Evolutionary conservation across 768 basidiomycete species (phyloP).

Genomic region (Tylopilus sp.): DNA sequence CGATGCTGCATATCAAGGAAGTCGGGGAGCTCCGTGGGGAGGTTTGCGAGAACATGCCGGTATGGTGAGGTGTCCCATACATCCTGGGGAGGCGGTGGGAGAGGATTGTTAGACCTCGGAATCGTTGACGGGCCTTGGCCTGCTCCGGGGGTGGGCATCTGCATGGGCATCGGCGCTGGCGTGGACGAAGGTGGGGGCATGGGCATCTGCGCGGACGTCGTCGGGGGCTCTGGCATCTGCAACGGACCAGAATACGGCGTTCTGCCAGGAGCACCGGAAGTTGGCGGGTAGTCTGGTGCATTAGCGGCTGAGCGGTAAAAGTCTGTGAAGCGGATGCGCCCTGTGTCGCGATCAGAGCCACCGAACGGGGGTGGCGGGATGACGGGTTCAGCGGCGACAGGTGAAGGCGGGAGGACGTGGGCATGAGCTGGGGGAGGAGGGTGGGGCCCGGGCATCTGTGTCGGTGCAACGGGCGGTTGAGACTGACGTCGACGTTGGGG

Average conservation of each 20-base stretch:
- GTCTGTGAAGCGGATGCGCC: slow-evolving; percentile 27
- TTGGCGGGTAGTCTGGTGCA: background rate
- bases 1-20: slow-evolving; percentile 11
- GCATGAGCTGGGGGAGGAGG: background rate
- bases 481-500: no score
- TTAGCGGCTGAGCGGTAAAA: slow-evolving; percentile 22
- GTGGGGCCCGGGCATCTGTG: slow-evolving; percentile 22
- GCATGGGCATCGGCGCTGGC: background rate
- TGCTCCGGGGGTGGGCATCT: background rate
- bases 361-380: slow-evolving; percentile 26
- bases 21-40: slow-evolving; percentile 41
- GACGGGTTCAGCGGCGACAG: slow-evolving; percentile 9
- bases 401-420: slow-evolving; percentile 18
- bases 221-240: background rate
- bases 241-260: slow-evolving; percentile 11
- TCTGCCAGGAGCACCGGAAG: slow-evolving; percentile 7
- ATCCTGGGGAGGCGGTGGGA: slow-evolving; percentile 61
- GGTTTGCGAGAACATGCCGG: slow-evolving; percentile 45
- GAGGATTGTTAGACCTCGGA: slow-evolving; percentile 43
- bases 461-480: background rate
- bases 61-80: slow-evolving; percentile 59
- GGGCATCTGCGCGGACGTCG: background rate
- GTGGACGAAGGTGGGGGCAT: background rate
- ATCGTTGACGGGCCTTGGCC: background rate
- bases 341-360: slow-evolving; percentile 6